A percentile compares a stretch with the other conserved stretches of the same genome.
Conservation (phyloP, 176 grass and related monocot genomes). For the Urochloa ruziziensis region DNA sequence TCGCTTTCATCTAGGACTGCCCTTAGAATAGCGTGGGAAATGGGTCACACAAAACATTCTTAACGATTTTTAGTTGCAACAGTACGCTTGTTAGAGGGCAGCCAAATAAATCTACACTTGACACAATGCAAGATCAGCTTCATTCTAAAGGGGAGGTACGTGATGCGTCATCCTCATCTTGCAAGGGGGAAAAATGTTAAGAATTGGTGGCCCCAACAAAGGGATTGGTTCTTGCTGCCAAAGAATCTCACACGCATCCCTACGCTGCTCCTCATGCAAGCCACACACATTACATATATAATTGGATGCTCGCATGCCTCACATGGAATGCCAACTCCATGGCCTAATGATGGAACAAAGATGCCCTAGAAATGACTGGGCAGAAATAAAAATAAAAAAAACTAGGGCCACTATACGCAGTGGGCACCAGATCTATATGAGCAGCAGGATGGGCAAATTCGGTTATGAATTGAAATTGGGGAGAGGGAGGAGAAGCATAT, state of each 20-base stretch:
- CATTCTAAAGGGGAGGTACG: not conserved
- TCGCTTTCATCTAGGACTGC: not conserved
- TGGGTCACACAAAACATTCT: slow-evolving; percentile 1
- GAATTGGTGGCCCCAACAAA: slow-evolving; percentile 20
- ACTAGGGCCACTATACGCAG: not conserved
- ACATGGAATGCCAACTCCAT: slow-evolving; percentile 71
- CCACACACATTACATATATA: slow-evolving; percentile 13
- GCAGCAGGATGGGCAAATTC: slow-evolving; percentile 37
- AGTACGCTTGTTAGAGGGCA: slow-evolving; percentile 31
- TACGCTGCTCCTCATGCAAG: slow-evolving; percentile 38
- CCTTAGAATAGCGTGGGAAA: slow-evolving; percentile 22
- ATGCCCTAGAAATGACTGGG: slow-evolving; percentile 30
- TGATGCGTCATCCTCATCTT: slow-evolving; percentile 37
- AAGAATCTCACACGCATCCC: slow-evolving; percentile 67
- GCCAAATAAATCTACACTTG: slow-evolving; percentile 41
- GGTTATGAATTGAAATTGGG: not conserved
- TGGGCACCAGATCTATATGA: slow-evolving; percentile 44
- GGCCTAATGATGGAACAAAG: slow-evolving; percentile 55
- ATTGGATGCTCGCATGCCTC: slow-evolving; percentile 50
- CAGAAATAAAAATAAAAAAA: not conserved
- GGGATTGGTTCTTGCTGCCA: slow-evolving; percentile 43
- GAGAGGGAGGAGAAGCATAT: not conserved
- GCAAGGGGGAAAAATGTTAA: slow-evolving; percentile 4
- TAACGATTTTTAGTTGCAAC: slow-evolving; percentile 4
- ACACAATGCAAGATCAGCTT: not conserved